Percentiles rank a stretch among this genome's conserved stretches.
These are phyloP conservation scores for Phtheirospermum japonicum DNA, from an alignment of 257 asterid species.

Conservation along the genomic window DNA sequence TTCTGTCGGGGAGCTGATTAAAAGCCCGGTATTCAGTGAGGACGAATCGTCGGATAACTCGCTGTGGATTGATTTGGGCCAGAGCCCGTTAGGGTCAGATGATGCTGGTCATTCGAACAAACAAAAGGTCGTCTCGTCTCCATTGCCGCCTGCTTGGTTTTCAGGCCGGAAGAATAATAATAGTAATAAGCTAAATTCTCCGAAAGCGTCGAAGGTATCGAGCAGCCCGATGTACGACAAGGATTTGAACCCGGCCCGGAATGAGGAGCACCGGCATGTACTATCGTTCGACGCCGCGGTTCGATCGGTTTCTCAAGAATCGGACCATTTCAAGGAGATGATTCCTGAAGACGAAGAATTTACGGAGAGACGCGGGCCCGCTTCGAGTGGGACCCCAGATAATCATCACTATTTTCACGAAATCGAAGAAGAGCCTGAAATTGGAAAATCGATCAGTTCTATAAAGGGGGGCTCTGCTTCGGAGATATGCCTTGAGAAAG, in stretches of 20 bases:
- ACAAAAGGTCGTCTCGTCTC: slow-evolving; percentile 55
- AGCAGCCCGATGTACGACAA: slow-evolving; percentile 65
- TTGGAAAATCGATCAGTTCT: slow-evolving; percentile 33
- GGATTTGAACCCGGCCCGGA: slow-evolving; percentile 48
- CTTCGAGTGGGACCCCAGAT: slow-evolving; percentile 28
- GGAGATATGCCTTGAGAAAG: slow-evolving; percentile 61
- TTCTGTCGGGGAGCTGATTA: slow-evolving; percentile 92
- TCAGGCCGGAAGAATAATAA: slow-evolving; percentile 47
- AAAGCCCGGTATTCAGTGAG: slow-evolving; percentile 94
- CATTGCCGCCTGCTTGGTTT: slow-evolving; percentile 90
- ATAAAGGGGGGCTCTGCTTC: slow-evolving; percentile 38
- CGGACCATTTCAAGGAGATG: slow-evolving; percentile 64
- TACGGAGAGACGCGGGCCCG: slow-evolving; percentile 26
- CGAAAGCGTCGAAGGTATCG: slow-evolving; percentile 55
- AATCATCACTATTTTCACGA: slow-evolving; percentile 41
- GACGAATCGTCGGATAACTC: slow-evolving; percentile 96
- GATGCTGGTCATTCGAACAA: slow-evolving; percentile 53
- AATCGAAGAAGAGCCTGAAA: slow-evolving; percentile 67
- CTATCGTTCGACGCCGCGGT: slow-evolving; percentile 91
- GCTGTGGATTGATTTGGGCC: slow-evolving; percentile 97
- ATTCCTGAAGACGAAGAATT: slow-evolving; percentile 58
- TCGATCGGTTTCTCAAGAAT: slow-evolving; percentile 80
- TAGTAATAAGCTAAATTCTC: slow-evolving; percentile 43
- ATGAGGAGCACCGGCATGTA: slow-evolving; percentile 41
- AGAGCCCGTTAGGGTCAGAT: slow-evolving; percentile 80